Evolutionary conservation across 331 rosid genomes (phyloP).

Genomic region (Prunus yedoensis): DNA sequence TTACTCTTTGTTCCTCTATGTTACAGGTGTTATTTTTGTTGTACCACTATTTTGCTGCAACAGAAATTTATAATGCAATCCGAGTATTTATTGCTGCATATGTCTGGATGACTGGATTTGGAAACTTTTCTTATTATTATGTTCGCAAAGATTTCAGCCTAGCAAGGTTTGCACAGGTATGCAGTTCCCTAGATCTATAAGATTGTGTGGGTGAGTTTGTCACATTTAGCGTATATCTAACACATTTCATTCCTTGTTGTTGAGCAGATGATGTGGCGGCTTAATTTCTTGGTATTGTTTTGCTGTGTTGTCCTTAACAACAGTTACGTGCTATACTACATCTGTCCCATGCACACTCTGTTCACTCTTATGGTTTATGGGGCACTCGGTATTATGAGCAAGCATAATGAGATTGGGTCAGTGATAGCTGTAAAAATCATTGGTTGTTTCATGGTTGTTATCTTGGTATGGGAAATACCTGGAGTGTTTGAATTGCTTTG

Average conservation of each 20-base stretch:
- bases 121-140: constrained; percentile 94
- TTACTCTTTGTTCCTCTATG: constrained; percentile 3
- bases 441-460: constrained; percentile 76
- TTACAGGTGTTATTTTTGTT: constrained; percentile 83
- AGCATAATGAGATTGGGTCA: constrained; percentile 73
- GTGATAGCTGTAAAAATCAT: constrained; percentile 68
- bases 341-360: constrained; percentile 98
- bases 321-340: constrained; percentile 91
- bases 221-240: constrained; percentile 23
- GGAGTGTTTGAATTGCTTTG: constrained; percentile 89
- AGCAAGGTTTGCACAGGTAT: constrained; percentile 90
- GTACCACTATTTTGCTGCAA: constrained; percentile 94
- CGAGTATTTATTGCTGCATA: constrained; percentile 87
- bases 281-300: constrained; percentile 84
- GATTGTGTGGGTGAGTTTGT: constrained; percentile 20
- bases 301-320: constrained; percentile 82
- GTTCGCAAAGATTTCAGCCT: constrained; percentile 91
- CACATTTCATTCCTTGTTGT: constrained; percentile 25
- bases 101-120: constrained; percentile 99
- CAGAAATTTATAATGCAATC: constrained; percentile 81
- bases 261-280: constrained; percentile 99
- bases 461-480: constrained; percentile 90
- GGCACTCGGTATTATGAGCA: constrained; percentile 73
- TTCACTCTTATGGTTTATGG: constrained; percentile 95
- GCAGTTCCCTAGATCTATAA: constrained; percentile 30